Base-by-base conservation (phyloP, 495 filamentous ascomycete genomes). In the Lentithecium fluviatile region DNA sequence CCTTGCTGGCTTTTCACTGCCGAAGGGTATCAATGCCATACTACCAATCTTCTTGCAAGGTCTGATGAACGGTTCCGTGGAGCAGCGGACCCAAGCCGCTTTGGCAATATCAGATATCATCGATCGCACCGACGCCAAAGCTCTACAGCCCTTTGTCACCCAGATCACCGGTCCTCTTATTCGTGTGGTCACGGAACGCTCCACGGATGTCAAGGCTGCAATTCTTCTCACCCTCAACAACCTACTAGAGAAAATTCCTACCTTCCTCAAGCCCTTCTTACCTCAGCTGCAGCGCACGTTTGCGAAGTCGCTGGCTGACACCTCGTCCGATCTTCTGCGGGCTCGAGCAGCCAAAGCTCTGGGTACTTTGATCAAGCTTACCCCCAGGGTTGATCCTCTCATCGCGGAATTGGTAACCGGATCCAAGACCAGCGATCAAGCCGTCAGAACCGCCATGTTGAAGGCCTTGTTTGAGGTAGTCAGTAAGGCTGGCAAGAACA, bases 91-190 rank as follows among this genome's bases (percentile, higher is more conserved):
- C 15, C 88, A 95, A 69, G 83, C 94, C 40, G 95, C 95, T 56
- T 79, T 98, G 47, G 94, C 89, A 7, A 95, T 98, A 64, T 94
- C 90, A 2, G 95, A 98, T 69, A 88, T 98, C 63, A 85, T 97
- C 65, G 95, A 97, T 73, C 82, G 93, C 29, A 94, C 94, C 6
- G 89, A 82, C 66, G 81, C 88, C 37, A 85, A 90, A 54, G 86
- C 91, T 15, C 78, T 98, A 55, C 91, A 90, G 74, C 88, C 90
- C 20, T 97, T 95, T 68, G 94, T 97, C 54, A 97, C 92, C 19
- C 91, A 97, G 68, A 97, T 98, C 65, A 97, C 94, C 17, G 94
- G 94, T 71, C 95, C 94, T 12, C 82, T 98, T 25, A 98, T 98
- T 69, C 86, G 94, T 79, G 92, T 98, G 13, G 91, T 97, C 7